Percentiles rank a stretch among this genome's conserved stretches.
Evolutionary conservation across 192 early-diverging fungal species (phyloP).

Genomic region (Coemansia sp.): DNA sequence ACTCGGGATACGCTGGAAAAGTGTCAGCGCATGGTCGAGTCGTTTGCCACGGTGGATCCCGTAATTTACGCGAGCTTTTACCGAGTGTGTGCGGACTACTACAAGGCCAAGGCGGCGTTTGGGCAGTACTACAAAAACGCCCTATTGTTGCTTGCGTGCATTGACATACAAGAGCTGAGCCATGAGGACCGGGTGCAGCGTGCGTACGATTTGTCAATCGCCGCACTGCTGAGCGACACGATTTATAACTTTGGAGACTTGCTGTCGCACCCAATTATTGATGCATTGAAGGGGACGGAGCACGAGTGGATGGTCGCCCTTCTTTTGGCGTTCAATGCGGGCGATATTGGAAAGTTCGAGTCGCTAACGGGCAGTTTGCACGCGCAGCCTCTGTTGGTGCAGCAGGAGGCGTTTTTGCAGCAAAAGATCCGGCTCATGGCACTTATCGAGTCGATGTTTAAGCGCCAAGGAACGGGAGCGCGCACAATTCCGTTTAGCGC

Average conservation of each 20-base stretch:
- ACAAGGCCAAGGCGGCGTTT: constrained; percentile 92
- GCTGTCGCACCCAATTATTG: constrained; percentile 60
- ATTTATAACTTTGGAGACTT: constrained; percentile 99
- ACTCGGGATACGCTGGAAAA: constrained; percentile 83
- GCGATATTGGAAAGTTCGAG: constrained; percentile 93
- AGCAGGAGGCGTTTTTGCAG: constrained; percentile 71
- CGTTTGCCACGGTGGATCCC: constrained; percentile 65
- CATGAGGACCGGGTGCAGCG: constrained; percentile 77
- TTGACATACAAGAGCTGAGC: constrained; percentile 79
- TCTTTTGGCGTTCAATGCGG: constrained; percentile 90
- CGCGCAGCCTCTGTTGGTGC: constrained; percentile 78
- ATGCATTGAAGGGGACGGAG: constrained; percentile 61
- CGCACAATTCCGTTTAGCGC: constrained; percentile 75
- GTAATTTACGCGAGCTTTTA: constrained; percentile 94
- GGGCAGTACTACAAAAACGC: constrained; percentile 95
- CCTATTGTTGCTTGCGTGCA: constrained; percentile 88
- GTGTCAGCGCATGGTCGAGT: constrained; percentile 72
- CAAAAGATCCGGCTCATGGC: constrained; percentile 99
- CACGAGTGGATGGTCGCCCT: constrained; percentile 84
- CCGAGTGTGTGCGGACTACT: constrained; percentile 92
- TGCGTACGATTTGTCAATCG: constrained; percentile 87
- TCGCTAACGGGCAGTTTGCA: constrained; percentile 67
- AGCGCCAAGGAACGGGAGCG: constrained; percentile 64
- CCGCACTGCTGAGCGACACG: constrained; percentile 89
- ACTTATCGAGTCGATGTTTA: constrained; percentile 92